Base-by-base conservation (phyloP, 495 filamentous ascomycete species). In the Sphaerosporella brunnea region DNA sequence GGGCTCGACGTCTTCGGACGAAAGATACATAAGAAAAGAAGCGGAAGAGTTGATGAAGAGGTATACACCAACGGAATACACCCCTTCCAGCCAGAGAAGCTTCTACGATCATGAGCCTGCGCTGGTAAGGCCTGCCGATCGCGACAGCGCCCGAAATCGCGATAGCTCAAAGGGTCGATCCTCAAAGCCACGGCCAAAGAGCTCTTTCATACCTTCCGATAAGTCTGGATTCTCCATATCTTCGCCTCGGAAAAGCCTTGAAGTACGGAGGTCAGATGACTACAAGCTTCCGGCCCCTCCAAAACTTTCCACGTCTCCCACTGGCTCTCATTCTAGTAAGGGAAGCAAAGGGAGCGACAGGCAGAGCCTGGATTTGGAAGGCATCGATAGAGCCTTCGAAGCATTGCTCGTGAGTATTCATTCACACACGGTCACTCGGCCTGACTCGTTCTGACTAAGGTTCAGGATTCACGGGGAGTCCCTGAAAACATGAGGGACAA, bases 401-500 rank as follows among this genome's bases (percentile, higher is more conserved):
- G 50, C 44, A 18, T 35, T 60, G 48, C 56, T 60, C 38, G 57
- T 60, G 42, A 26, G 56, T 52, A 38, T 28, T 23, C 23, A 37
- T 21, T 46, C 53, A 52, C 36, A 23, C 8, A 18, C 35, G 37
- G 46, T 56, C 48, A 50, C 44, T 53, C 51, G 50, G 13, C n/a
- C 19, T 11, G 39, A 18, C 24, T 59, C 26, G 16, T 50, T 8
- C 44, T 52, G 38, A 52, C 36, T 13, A 18, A 34, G 23, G 23
- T 45, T 60, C 30, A 61, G 58, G 58, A 57, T 18, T 54, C 58
- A 3, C 46, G 58, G 8, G 58, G 51, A 15, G 58, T 97, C 44
- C 87, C 90, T 16, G 80, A 90, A 53, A 82, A 93, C 50, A 86
- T 93, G 70, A 73, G 85, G 45, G 80, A 88, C 59, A 86, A 86